Evolutionary conservation across 1,284 basidiomycete genomes (phyloP), one percentile per base, ranked within the genome.

Genomic region (Porphyrellus sp.): DNA sequence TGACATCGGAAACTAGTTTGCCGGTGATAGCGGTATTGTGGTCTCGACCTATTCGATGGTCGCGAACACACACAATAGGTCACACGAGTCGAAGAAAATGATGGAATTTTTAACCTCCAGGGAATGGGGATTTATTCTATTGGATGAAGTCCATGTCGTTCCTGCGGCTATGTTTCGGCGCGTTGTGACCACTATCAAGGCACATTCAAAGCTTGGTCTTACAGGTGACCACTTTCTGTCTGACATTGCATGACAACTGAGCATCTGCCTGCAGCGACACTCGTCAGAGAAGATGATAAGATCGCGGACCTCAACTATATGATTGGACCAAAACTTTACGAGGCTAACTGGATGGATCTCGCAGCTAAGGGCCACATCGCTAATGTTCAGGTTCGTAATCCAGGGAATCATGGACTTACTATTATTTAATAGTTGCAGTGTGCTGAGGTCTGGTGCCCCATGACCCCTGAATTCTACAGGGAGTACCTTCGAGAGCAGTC

Each of bases 271-370:
- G 24, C 38, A 90, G 94, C 96, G 1, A 99, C 97, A 4, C 84
- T 99, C 33, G 97, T 99, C 30, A 90, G 97, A 57, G 97, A 99
- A 72, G 97, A 99, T 68, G 97, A 99, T 71, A 98, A 98, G 77
- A 99, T 99, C 63, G 89, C 91, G 28, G 97, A 99, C 74, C 77
- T 99, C 53, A 98, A 98, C 69, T 99, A 98, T 69, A 91, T 99
- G 81, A 98, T 99, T 67, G 97, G 97, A 1, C 97, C 97, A 5
- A 99, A 99, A 74, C 79, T 99, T 40, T 99, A 99, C 70, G 97
- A 99, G 73, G 97, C 97, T 8, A 99, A 99, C 70, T 99, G 97
- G 97, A 99, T 99, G 96, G 97, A 99, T 72, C 83, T 99, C 60
- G 97, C 97, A 28, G 93, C 93, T 54, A 98, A 99, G 71, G 97